Evolutionary conservation across 768 basidiomycete genomes (phyloP), one percentile per base, ranked within the genome.

Genomic region (Gymnopilus dilepis): DNA sequence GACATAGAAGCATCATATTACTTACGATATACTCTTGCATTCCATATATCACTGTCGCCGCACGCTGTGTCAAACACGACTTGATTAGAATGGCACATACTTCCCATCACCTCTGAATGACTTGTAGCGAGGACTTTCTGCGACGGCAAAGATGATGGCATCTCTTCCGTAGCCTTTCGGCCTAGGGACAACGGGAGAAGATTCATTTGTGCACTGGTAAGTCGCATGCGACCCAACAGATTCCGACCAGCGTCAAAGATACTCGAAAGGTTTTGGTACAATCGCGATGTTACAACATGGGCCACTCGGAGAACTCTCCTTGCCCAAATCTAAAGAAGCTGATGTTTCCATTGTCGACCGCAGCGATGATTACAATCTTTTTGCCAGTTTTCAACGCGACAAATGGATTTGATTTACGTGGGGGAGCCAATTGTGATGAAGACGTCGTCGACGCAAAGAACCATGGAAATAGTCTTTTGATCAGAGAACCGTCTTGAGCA

Each of bases 241-340:
- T 50, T 8, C 31, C 6, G 8, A 3, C n/a, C 8, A n/a, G 6
- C n/a, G 31, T 30, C n/a, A n/a, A 28, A 50, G 28, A 19, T 50
- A 22, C 8, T 3, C 1, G 19, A 9, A 26, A 13, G 12, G 15
- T n/a, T 48, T 48, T 48, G 47, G 31, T 50, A 24, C 22, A 47
- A 30, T n/a, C 30, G 7, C 13, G 24, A 38, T 13, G 9, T 59
- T 64, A 81, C 45, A 66, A 65, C 88, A 95, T 91, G 0, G 92
- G 88, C 85, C 90, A 89, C 67, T 94, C 92, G 56, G 85, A 87
- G 72, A 99, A 98, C 8, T 81, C 86, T 0, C 94, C 92, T 69
- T 95, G 83, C 6, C 90, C 88, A 65, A 98, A 95, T 56, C 91
- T 80, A 76, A 94, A 92, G 80, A 97, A 96, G 65, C 91, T 91